A percentile compares a stretch with the other conserved stretches of the same genome.
phyloP scores from a whole-genome alignment of 768 basidiomycete species.

The Dacryopinax primogenitus region DNA sequence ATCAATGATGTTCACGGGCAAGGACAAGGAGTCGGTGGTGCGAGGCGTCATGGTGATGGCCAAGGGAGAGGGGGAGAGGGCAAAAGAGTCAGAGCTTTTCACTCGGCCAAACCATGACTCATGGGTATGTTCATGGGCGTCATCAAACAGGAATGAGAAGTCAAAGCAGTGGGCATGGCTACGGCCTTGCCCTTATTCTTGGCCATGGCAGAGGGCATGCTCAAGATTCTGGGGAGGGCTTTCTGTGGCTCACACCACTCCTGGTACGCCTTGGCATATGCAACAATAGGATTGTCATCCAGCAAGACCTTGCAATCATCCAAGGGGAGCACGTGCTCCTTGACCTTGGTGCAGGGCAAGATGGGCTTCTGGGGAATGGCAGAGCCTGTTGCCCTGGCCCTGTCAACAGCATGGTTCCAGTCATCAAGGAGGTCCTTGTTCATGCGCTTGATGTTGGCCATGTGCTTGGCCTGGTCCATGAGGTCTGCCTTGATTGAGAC shows the following conservation, averaged over 20 bases:
- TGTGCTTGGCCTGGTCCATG: neutral
- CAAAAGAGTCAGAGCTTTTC: neutral
- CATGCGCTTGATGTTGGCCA: neutral
- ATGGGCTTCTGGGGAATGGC: neutral
- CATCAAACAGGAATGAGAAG: too few species aligned
- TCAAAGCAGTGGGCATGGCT: too few species aligned
- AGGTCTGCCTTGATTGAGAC: slow-evolving; percentile 5
- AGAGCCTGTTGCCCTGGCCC: neutral
- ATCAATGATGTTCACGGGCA: neutral
- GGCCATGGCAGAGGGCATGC: too few species aligned
- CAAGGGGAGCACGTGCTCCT: neutral
- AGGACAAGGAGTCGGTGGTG: neutral
- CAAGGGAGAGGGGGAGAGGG: neutral
- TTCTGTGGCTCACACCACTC: neutral
- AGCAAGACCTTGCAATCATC: neutral
- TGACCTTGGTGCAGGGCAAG: neutral
- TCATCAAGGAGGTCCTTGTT: neutral
- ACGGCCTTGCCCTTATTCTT: too few species aligned
- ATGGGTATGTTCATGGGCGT: too few species aligned
- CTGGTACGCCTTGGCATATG: neutral
- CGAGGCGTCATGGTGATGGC: neutral
- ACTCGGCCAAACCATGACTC: too few species aligned
- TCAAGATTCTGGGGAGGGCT: neutral
- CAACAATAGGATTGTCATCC: neutral
- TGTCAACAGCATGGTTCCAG: neutral